Evolutionary conservation across 345 rosid species (phyloP), one percentile per base, ranked within the genome.

Genomic region (Combretum micranthum): DNA sequence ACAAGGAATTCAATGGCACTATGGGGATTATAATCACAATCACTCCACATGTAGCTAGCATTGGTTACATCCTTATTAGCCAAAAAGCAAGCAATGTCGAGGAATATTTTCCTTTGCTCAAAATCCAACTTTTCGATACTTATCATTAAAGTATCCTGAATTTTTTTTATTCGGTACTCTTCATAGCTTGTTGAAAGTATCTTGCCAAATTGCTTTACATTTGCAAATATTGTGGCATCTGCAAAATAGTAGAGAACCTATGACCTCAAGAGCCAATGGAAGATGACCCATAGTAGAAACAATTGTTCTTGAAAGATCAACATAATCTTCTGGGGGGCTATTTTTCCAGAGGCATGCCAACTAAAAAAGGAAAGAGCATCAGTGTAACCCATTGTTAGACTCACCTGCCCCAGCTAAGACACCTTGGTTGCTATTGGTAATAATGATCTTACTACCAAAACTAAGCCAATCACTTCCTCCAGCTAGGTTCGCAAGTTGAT

Each of bases 381-480:
- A 16, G 39, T 46, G 4, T 32, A 17, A 15, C 43, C 19, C 59
- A 55, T 55, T 23, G n/a, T n/a, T 23, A 20, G 5, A 5, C 3
- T 2, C 5, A 25, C 3, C 48, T 25, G 2, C 5, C 32, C 32
- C 32, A 25, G 18, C 52, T 22, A 16, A 49, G 12, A 49, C 52
- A 13, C 54, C 44, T 25, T 47, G 13, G 37, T 63, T 57, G 26
- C 59, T 53, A 9, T 45, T 55, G 2, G 72, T 68, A 26, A 62
- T 4, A 0, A 62, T 62, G 18, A 62, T 56, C 12, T 61, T 54
- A 26, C 48, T 67, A 0, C 65, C 56, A 0, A 8, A 1, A 37
- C 56, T 53, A 44, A 68, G 61, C 72, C 67, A 56, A 25, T 13
- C 2, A 26, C 5, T 25, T 15, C 13, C 21, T 25, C 23, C 42